Evolutionary conservation across 805 yeast genomes (phyloP).

Genomic region (Cyberlindnera petersonii): DNA sequence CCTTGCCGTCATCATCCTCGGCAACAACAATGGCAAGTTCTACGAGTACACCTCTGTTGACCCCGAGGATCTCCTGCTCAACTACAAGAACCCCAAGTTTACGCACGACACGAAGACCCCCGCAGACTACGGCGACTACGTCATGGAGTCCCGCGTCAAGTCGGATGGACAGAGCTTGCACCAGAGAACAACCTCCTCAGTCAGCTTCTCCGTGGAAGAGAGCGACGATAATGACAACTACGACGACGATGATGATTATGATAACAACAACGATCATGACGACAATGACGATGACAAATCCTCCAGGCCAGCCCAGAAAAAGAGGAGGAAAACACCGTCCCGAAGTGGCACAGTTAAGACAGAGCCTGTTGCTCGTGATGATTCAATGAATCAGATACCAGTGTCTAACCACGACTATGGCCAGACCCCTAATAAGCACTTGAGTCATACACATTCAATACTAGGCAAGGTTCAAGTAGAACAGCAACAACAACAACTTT

Average conservation of each 20-base stretch:
- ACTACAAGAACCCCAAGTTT: conserved; percentile 32
- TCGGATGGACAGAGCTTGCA: conserved; percentile 5
- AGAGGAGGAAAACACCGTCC: conserved; percentile 8
- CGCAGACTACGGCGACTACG: conserved; percentile 60
- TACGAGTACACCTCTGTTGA: conserved; percentile 81
- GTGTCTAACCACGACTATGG: too few species aligned
- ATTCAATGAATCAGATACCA: too few species aligned
- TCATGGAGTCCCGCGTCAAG: conserved; percentile 32
- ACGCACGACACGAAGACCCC: conserved; percentile 63
- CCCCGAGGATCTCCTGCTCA: conserved; percentile 45
- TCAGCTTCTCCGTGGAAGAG: conserved; percentile 18
- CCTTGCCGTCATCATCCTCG: conserved; percentile 83
- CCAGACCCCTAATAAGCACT: too few species aligned
- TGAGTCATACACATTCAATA: too few species aligned
- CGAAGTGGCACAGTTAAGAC: neutral
- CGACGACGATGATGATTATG: conserved; percentile 20
- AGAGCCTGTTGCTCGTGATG: too few species aligned
- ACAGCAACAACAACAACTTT: conserved; percentile 1
- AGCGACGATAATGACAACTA: conserved; percentile 13
- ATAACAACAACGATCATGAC: conserved; percentile 16
- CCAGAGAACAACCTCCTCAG: conserved; percentile 14
- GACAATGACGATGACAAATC: conserved; percentile 13
- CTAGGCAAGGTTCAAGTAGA: neutral
- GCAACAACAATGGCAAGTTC: conserved; percentile 69
- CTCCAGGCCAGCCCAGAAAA: conserved; percentile 5